These are phyloP conservation scores for Pyrus betulifolia DNA, from an alignment of 306 rosid species.

Conservation along the genomic window DNA sequence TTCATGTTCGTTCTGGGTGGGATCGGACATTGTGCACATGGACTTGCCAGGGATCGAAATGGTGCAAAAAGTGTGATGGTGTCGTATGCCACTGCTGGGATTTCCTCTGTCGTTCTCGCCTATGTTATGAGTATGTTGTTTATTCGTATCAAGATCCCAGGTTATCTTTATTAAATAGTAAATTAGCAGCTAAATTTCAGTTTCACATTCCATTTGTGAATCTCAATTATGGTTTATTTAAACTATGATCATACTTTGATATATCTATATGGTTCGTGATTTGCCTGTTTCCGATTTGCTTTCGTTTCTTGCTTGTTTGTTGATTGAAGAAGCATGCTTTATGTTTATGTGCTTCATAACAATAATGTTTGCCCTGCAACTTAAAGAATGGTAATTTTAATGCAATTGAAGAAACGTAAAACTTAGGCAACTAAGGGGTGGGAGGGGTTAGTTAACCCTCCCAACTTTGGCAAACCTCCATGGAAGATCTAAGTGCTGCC, in stretches of 20 bases:
- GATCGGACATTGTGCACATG: slow-evolving; percentile 61
- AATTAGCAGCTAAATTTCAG: neutral
- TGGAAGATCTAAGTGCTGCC: too few species aligned
- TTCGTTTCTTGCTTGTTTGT: neutral
- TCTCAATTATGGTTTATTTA: neutral
- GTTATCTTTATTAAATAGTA: slow-evolving; percentile 50
- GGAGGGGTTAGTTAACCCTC: too few species aligned
- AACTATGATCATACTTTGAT: neutral
- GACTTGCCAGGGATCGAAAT: slow-evolving; percentile 84
- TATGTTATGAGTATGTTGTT: slow-evolving; percentile 93
- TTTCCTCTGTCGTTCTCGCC: slow-evolving; percentile 51
- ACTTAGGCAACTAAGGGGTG: too few species aligned
- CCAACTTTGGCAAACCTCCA: too few species aligned
- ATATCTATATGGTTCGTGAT: neutral
- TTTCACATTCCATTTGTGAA: neutral
- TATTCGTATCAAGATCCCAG: slow-evolving; percentile 92
- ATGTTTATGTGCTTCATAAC: neutral
- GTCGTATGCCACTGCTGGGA: slow-evolving; percentile 73
- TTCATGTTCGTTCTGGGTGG: slow-evolving; percentile 96
- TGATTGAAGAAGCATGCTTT: neutral
- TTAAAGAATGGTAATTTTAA: neutral
- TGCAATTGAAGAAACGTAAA: neutral
- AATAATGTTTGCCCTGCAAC: neutral
- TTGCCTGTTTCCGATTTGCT: neutral
- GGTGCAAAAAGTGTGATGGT: slow-evolving; percentile 66